Evolutionary conservation across 2,329 filamentous ascomycete genomes (phyloP).

Genomic region (Nigrospora osmanthi): DNA sequence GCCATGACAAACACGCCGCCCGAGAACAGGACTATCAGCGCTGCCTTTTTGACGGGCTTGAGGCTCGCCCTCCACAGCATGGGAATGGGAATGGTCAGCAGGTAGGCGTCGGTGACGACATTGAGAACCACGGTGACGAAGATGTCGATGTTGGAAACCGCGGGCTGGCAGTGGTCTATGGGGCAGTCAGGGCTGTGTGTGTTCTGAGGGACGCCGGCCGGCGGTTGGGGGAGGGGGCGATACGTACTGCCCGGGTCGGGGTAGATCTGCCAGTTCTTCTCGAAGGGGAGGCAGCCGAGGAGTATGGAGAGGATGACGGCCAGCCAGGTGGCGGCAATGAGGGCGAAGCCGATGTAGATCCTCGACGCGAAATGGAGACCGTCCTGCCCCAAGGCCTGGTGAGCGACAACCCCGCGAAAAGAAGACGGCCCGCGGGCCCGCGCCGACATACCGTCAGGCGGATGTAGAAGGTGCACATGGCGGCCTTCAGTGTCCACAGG

Average conservation of each 20-base stretch:
- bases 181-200: no score
- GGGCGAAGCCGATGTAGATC: constrained; percentile 34
- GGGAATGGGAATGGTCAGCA: constrained; percentile 51
- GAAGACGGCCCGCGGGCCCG: no score
- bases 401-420: no score
- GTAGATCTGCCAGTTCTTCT: constrained; percentile 45
- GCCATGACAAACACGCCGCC: constrained; percentile 31
- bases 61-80: constrained; percentile 34
- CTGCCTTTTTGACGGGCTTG: constrained; percentile 26
- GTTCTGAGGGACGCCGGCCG: no score
- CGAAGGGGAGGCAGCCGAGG: constrained; percentile 36
- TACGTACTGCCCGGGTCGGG: constrained; percentile 41
- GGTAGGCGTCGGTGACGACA: constrained; percentile 47
- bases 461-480: constrained; percentile 30
- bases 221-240: no score
- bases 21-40: constrained; percentile 26
- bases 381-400: no score
- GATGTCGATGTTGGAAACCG: constrained; percentile 35
- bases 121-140: constrained; percentile 43
- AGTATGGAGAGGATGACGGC: constrained; percentile 37
- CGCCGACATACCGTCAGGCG: constrained; percentile 21
- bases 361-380: not conserved
- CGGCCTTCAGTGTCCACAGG: constrained; percentile 44
- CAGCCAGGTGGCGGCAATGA: constrained; percentile 37
- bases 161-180: constrained; percentile 29